phyloP scores from a whole-genome alignment of 768 basidiomycete genomes.

The Kwoniella pini region DNA sequence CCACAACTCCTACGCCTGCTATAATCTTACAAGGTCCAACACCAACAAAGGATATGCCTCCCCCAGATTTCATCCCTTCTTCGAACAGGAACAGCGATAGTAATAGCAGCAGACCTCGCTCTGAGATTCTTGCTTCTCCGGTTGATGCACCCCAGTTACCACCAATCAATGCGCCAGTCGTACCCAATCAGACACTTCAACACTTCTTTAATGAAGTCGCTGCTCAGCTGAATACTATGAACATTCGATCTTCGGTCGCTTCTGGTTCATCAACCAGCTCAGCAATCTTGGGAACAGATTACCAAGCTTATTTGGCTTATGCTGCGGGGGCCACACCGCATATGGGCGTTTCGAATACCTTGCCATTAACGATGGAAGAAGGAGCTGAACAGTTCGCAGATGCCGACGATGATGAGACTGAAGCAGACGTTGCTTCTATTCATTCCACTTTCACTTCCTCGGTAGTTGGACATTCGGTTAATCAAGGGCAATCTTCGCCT shows the following conservation, averaged over 20 bases:
- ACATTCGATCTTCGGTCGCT: conserved; percentile 59
- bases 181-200: conserved; percentile 75
- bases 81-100: not conserved
- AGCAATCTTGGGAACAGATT: conserved; percentile 37
- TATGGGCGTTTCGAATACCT: conserved; percentile 20
- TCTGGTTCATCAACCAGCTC: conserved; percentile 44
- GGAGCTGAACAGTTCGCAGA: conserved; percentile 55
- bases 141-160: conserved; percentile 35
- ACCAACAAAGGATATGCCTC: conserved; percentile 42
- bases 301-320: conserved; percentile 42
- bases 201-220: conserved; percentile 83
- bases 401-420: conserved; percentile 56
- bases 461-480: not conserved
- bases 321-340: conserved; percentile 28
- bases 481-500: conserved; percentile 20
- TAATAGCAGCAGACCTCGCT: conserved; percentile 24
- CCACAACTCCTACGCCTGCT: conserved; percentile 33
- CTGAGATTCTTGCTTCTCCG: conserved; percentile 21
- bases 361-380: conserved; percentile 22
- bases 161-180: conserved; percentile 66
- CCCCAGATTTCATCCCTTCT: conserved; percentile 31
- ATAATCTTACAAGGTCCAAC: conserved; percentile 50
- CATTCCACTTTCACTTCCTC: conserved; percentile 34
- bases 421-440: conserved; percentile 46
- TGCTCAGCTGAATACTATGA: conserved; percentile 73